phyloP scores from a whole-genome alignment of 768 basidiomycete genomes.

The Phanerochaete carnosa region DNA sequence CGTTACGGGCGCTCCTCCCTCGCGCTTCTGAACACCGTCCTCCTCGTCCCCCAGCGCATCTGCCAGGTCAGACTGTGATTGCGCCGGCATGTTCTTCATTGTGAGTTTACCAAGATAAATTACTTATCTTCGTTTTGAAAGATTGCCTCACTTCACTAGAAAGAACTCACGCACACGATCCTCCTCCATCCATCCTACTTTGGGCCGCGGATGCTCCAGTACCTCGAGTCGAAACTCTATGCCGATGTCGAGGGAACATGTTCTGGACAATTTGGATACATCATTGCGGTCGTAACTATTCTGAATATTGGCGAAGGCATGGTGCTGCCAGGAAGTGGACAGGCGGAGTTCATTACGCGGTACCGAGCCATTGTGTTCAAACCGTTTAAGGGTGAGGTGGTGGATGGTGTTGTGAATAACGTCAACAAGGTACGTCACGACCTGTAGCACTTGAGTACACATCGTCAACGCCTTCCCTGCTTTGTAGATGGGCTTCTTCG shows the following conservation, averaged over 20 bases:
- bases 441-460: not conserved
- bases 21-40: not conserved
- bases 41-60: not conserved
- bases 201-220: conserved; percentile 91
- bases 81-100: conserved; percentile 24
- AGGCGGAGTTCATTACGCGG: conserved; percentile 92
- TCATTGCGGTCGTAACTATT: conserved; percentile 89
- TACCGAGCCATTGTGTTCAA: conserved; percentile 99
- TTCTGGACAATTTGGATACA: conserved; percentile 91
- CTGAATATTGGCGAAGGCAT: conserved; percentile 91
- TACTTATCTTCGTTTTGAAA: not conserved
- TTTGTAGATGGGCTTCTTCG: conserved; percentile 96
- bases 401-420: conserved; percentile 93
- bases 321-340: conserved; percentile 87
- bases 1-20: not conserved
- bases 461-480: not conserved
- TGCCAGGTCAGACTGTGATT: not conserved
- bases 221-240: conserved; percentile 90
- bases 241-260: conserved; percentile 98
- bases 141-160: conserved; percentile 44
- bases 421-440: conserved; percentile 79
- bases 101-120: conserved; percentile 8
- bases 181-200: conserved; percentile 98
- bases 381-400: conserved; percentile 99
- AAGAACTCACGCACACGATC: conserved; percentile 96